Evolutionary conservation across 768 basidiomycete species (phyloP), one percentile per base, ranked within the genome.

Genomic region (Suillus subluteus): DNA sequence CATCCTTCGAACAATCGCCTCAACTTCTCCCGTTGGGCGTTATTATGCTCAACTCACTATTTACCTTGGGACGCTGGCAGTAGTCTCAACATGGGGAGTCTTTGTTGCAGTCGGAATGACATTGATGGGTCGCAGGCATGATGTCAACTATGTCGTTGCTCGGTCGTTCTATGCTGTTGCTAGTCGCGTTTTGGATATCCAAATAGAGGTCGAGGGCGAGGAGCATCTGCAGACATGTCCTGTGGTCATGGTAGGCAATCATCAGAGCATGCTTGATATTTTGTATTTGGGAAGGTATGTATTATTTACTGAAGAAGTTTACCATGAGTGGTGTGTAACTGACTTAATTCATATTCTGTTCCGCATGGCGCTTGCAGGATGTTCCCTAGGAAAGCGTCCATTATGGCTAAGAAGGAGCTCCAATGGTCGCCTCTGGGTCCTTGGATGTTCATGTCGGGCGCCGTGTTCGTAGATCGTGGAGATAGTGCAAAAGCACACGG

Each of bases 251-350:
- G 86, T 98, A 74, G 87, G 86, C 15, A 99, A 98, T 75, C 97
- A 99, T 76, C 97, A 99, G 82, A 95, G 91, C 66, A 91, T 95
- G 87, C 76, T 98, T 54, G 95, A 98, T 77, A 86, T 99, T 67
- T 76, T 97, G 43, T 88, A 88, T 72, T 79, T 95, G 63, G 95
- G 90, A 65, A 87, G 87, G 93, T 94, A 74, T 78, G 90, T 71
- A 50, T 58, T 40, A 38, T 66, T 62, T 62, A 41, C 40, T 65
- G 41, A 15, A n/a, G 56, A 23, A 26, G 54, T 30, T 58, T 23
- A 38, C 23, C 38, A 37, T 23, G 37, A 59, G 58, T 43, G 59
- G 26, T 41, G 9, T 26, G 23, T 5, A 23, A 18, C 26, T 61
- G 44, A 41, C 50, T 64, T 67, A 58, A n/a, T 62, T 63, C 40